Evolutionary conservation across 2,329 filamentous ascomycete species (phyloP).

Genomic region (Alternaria brassicae): DNA sequence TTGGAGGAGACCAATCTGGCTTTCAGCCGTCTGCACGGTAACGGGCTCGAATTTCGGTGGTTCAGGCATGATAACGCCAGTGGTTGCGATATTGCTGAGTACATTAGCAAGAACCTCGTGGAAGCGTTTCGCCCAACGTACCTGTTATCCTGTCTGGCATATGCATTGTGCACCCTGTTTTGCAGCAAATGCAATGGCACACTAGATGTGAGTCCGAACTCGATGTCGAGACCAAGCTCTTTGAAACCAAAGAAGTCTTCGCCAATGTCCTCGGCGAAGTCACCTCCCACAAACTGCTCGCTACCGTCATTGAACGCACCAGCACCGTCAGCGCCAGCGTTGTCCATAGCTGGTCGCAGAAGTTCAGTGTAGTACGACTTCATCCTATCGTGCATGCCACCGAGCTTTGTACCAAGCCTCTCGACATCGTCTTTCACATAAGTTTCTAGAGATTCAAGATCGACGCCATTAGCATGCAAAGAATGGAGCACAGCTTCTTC

Average conservation of each 20-base stretch:
- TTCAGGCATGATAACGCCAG: slow-evolving; percentile 69
- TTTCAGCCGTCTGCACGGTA: slow-evolving; percentile 76
- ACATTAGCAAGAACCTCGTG: slow-evolving; percentile 27
- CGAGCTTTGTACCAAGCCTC: slow-evolving; percentile 77
- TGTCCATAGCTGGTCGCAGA: slow-evolving; percentile 81
- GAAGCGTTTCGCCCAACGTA: slow-evolving; percentile 44
- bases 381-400: slow-evolving; percentile 91
- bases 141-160: slow-evolving; percentile 75
- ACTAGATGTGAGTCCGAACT: slow-evolving; percentile 87
- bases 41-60: slow-evolving; percentile 77
- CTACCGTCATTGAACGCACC: slow-evolving; percentile 95
- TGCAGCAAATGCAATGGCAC: slow-evolving; percentile 95
- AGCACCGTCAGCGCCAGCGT: slow-evolving; percentile 81
- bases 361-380: slow-evolving; percentile 92
- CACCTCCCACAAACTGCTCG: slow-evolving; percentile 94
- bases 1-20: slow-evolving; percentile 85
- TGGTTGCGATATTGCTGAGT: slow-evolving; percentile 64
- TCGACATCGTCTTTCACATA: slow-evolving; percentile 97
- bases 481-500: slow-evolving; percentile 90
- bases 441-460: slow-evolving; percentile 78
- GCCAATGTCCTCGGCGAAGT: slow-evolving; percentile 96
- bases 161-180: slow-evolving; percentile 84
- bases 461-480: slow-evolving; percentile 81
- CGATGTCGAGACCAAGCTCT: slow-evolving; percentile 87
- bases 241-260: slow-evolving; percentile 99